Base-by-base conservation (phyloP, 2,329 filamentous ascomycete genomes). In the Microcera coccophila region DNA sequence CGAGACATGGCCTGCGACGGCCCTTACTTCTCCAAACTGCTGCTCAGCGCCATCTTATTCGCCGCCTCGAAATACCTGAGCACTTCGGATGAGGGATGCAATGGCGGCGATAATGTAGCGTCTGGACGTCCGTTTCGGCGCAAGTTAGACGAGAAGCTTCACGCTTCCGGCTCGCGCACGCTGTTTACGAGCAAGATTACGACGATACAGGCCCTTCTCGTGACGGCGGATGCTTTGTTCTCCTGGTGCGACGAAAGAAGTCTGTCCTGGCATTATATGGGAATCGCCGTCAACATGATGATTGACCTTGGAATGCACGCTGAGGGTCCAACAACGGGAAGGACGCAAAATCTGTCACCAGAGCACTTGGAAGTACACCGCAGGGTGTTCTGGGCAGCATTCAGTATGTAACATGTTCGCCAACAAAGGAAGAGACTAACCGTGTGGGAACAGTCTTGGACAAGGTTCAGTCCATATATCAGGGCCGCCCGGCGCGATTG, bases 261-360 rank as follows among this genome's bases (percentile, higher is more conserved):
- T 45, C 64, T 67, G 8, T 70, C 75, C 7, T 80, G 76, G 75
- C 52, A 78, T 7, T 79, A 79, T 47, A 69, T 72, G 43, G 76
- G 76, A 1, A 69, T 75, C 46, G 76, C 76, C 0, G 76, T 79
- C 43, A 68, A 74, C n/a, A 71, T 79, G 59, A 62, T 79, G 12
- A 67, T 76, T 26, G 76, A 81, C 50, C 54, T 80, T 5, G 70
- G 73, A 0, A 71, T 79, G 45, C 72, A 76, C 46, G 63, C 73
- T 16, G 64, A 67, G 7, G 10, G 20, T 11, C 19, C 31, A 3
- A 26, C 14, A 12, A 3, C 24, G 38, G 52, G 58, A 40, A 21
- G 9, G 3, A 12, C 15, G 12, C 54, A 58, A 4, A 55, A 52
- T 4, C 58, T 66, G 21, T 56, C 65, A 1, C 64, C 66, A 15